Conservation (phyloP, 208 protist species). For the Wallacemonas rigidus region DNA sequence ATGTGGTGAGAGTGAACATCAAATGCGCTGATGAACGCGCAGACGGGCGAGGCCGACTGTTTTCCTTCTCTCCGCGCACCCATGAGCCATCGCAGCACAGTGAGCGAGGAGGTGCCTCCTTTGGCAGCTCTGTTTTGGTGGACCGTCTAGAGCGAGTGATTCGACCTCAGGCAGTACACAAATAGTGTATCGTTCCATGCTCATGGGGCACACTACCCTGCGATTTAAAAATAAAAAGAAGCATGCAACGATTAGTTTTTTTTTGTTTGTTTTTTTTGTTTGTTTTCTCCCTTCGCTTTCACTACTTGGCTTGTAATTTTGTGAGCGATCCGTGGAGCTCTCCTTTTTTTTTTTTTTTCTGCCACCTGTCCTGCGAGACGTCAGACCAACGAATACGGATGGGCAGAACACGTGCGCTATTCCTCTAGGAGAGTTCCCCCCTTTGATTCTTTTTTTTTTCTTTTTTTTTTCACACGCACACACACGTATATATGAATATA, state of each 20-base stretch:
- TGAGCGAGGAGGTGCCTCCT: too few relatives aligned
- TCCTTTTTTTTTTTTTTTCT: slow-evolving; percentile 8
- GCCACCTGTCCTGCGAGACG: slow-evolving; percentile 9
- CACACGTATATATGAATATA: not conserved
- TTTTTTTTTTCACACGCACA: slow-evolving; percentile 3
- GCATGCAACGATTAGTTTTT: slow-evolving; percentile 1
- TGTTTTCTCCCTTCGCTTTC: not conserved
- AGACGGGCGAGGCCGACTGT: not conserved
- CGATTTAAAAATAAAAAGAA: too few relatives aligned
- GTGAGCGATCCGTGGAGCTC: not conserved
- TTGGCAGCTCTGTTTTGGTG: too few relatives aligned
- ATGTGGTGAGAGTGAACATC: not conserved
- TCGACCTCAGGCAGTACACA: too few relatives aligned
- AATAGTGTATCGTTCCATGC: not conserved
- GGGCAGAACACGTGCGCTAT: not conserved
- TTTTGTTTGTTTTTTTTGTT: slow-evolving; percentile 15
- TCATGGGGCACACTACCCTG: not conserved
- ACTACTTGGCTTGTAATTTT: not conserved
- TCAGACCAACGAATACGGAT: not conserved
- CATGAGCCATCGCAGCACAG: too few relatives aligned
- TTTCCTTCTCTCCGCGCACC: not conserved
- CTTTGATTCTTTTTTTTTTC: not conserved
- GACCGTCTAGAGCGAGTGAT: too few relatives aligned
- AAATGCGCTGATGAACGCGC: not conserved
- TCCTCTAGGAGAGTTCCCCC: not conserved